Evolutionary conservation across 2,329 filamentous ascomycete genomes (phyloP), one percentile per base, ranked within the genome.

Genomic region (Trichoderma sp.): DNA sequence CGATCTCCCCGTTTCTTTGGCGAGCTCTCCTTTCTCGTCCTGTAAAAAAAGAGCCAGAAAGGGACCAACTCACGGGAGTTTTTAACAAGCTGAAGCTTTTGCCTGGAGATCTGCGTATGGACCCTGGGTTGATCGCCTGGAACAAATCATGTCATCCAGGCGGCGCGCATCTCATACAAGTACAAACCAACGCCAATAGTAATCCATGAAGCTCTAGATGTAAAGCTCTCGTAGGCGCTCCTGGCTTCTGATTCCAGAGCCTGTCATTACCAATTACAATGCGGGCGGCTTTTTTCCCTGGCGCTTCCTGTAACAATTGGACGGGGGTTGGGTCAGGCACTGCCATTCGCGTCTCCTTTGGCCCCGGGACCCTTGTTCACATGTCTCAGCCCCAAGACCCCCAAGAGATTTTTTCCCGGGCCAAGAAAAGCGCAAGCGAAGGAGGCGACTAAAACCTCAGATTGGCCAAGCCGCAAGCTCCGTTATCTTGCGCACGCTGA

Each of bases 241-340:
- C 28, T 14, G 56, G 32, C 32, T 1, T 66, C 24, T 47, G 61
- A 32, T 64, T n/a, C 61, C 36, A 30, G 28, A 51, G 18, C 18
- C 7, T 43, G 30, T 53, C 11, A 66, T 66, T 68, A 24, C 65
- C 65, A 68, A 60, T 68, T 58, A 60, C 65, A 47, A 66, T 56
- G 43, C 47, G 47, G 63, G 63, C 64, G 64, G 64, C 64, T 28
- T 8, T 39, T 18, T 57, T 58, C 51, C 64, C 51, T 58, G 66
- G 66, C 66, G 66, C 66, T 69, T 69, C 66, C 57, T 61, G 66
- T 69, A 62, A 69, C 66, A 61, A n/a, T 32, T 51, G 57, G 21
- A 53, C 57, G 66, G 39, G 57, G 66, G 8, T 57, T 43, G 36
- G 28, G n/a, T 36, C 36, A 58, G 56, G 53, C 66, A 60, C 66